Evolutionary conservation across 225 moss, liverwort and hornwort genomes (phyloP).

Genomic region (Climacium dendroides): DNA sequence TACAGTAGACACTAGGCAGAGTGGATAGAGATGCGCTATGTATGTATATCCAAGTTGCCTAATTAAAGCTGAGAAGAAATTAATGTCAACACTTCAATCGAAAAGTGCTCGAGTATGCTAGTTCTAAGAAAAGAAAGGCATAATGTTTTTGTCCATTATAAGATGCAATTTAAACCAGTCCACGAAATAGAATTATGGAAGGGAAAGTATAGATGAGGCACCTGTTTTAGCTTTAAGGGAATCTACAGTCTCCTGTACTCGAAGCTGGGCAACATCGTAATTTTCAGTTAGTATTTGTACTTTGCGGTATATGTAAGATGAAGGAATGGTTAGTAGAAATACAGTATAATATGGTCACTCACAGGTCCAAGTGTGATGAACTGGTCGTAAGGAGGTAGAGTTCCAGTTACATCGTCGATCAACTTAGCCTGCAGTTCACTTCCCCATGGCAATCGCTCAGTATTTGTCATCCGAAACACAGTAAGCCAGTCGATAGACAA

Average conservation of each 20-base stretch:
- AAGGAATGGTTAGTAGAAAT: not conserved
- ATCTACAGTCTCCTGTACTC: conserved; percentile 80
- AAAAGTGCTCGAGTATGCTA: not conserved
- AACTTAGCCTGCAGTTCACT: conserved; percentile 68
- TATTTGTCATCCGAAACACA: not conserved
- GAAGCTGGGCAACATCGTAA: conserved; percentile 38
- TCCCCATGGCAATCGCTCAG: not conserved
- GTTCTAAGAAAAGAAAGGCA: not conserved
- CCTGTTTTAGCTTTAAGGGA: conserved; percentile 78
- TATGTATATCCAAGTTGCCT: not conserved
- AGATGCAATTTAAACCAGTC: not conserved
- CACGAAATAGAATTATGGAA: not conserved
- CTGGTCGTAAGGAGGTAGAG: conserved; percentile 96
- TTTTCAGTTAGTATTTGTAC: not conserved
- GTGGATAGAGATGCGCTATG: not conserved
- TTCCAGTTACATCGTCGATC: conserved; percentile 96
- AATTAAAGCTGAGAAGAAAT: not conserved
- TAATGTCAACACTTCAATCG: not conserved
- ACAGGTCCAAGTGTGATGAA: conserved; percentile 98
- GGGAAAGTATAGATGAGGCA: not conserved
- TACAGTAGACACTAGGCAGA: not conserved
- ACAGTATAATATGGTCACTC: not conserved
- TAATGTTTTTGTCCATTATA: not conserved
- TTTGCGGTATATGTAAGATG: not conserved
- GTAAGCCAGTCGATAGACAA: not conserved